Percentiles rank a stretch among this genome's conserved stretches.
Evolutionary conservation across 345 rosid genomes (phyloP).

Genomic region (Acer negundo): DNA sequence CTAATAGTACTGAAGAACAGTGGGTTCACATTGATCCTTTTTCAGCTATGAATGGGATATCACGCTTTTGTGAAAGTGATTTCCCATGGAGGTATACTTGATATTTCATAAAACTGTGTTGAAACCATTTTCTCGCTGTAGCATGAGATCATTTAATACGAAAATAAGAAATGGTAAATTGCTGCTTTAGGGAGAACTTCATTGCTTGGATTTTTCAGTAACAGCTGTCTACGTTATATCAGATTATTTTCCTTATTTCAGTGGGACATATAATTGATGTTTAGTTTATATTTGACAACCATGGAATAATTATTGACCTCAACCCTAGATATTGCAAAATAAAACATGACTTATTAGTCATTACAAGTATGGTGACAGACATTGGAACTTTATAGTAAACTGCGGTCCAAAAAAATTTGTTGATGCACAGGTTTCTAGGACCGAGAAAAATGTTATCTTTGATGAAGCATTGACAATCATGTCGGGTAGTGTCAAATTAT

Average conservation of each 20-base stretch:
- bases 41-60: conserved; percentile 97
- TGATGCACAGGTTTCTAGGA: too few species aligned
- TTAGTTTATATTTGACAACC: not conserved
- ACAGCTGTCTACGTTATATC: not conserved
- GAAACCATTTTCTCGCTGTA: not conserved
- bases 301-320: not conserved
- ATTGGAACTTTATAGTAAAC: not conserved
- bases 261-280: not conserved
- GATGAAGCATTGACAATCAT: conserved; percentile 3
- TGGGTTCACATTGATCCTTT: conserved; percentile 90
- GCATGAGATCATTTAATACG: not conserved
- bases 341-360: not conserved
- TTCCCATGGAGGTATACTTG: conserved; percentile 77
- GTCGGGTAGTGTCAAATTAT: not conserved
- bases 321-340: not conserved
- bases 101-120: conserved; percentile 6
- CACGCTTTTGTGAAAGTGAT: conserved; percentile 82
- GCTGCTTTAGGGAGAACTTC: too few species aligned
- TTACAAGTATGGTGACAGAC: too few species aligned
- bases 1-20: conserved; percentile 39
- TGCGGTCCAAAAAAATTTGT: not conserved
- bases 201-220: too few species aligned
- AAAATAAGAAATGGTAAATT: too few species aligned
- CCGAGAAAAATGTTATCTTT: not conserved
- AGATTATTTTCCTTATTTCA: not conserved